Base-by-base conservation (phyloP, 257 asterid genomes). In the Salvia miltiorrhiza region DNA sequence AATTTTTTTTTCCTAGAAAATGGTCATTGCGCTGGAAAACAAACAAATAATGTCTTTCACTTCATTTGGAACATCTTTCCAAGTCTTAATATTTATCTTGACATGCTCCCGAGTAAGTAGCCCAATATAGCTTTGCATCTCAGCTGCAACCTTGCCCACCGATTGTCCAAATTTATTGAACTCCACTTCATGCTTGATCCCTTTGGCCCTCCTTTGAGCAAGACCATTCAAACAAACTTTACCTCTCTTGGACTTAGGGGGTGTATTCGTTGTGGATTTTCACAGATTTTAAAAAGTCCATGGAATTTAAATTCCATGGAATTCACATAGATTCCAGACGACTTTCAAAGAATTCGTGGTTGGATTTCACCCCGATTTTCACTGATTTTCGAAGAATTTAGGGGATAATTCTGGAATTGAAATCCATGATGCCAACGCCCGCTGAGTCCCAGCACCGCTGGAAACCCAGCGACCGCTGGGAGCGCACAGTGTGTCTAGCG, bases 51-150 rank as follows among this genome's bases (percentile, higher is more conserved):
- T 10, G 6, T 65, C 70, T 43, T 65, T 65, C n/a, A 65, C 13
- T 32, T 58, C 13, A 0, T 12, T 12, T 3, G 71, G 71, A 7
- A 65, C 71, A 12, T 49, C 35, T 9, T 65, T 65, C 71, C 61
- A 65, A 49, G 71, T 30, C 49, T 65, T 65, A 30, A 19, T 49
- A 65, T 13, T 32, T 49, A 65, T 65, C 11, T 17, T 65, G 17
- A 65, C 71, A 32, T 49, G 37, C 23, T 65, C 49, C 4, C 71
- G 71, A 48, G 71, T 48, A 2, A 65, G 71, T 16, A 65, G 35
- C 9, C 71, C 71, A 19, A 65, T 49, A 13, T 65, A 48, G 49
- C 71, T 65, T 49, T 65, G 71, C 71, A 65, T 32, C 49, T 65
- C 37, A 6, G 60, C n/a, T 17, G 49, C 61, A 30, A 20, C 33